Percentiles rank a stretch among this genome's conserved stretches.
phyloP scores from a whole-genome alignment of 768 basidiomycete genomes.

The Auricularia auricula-judae region DNA sequence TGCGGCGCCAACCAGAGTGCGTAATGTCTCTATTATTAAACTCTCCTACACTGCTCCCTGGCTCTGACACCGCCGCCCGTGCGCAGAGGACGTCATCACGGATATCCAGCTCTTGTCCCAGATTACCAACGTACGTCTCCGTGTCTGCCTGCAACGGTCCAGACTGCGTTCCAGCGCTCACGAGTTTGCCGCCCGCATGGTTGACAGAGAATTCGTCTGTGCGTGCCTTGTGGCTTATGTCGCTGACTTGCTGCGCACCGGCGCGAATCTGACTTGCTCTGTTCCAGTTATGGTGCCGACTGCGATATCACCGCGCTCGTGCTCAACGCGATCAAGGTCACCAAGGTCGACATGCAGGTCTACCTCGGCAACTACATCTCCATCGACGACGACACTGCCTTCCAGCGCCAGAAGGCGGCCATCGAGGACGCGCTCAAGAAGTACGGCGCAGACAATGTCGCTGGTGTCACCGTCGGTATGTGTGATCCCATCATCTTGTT shows the following conservation, averaged over 20 bases:
- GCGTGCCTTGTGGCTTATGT: constrained; percentile 41
- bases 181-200: not conserved
- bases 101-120: constrained; percentile 81
- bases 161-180: not conserved
- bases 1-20: constrained; percentile 44
- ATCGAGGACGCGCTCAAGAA: constrained; percentile 59
- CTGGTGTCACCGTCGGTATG: constrained; percentile 80
- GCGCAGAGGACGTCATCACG: constrained; percentile 42
- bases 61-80: not conserved
- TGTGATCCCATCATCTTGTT: not conserved
- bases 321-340: constrained; percentile 82
- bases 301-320: constrained; percentile 28
- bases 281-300: constrained; percentile 17
- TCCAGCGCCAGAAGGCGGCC: constrained; percentile 57
- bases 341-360: constrained; percentile 78
- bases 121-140: constrained; percentile 45
- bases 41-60: not conserved
- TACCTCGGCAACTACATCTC: constrained; percentile 63
- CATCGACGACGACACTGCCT: constrained; percentile 57
- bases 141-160: not conserved
- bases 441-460: constrained; percentile 66
- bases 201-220: constrained; percentile 55
- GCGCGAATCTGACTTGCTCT: not conserved
- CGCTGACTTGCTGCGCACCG: not conserved
- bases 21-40: constrained; percentile 8